Conservation (phyloP, 257 asterid species). For the Primulina tabacum region DNA sequence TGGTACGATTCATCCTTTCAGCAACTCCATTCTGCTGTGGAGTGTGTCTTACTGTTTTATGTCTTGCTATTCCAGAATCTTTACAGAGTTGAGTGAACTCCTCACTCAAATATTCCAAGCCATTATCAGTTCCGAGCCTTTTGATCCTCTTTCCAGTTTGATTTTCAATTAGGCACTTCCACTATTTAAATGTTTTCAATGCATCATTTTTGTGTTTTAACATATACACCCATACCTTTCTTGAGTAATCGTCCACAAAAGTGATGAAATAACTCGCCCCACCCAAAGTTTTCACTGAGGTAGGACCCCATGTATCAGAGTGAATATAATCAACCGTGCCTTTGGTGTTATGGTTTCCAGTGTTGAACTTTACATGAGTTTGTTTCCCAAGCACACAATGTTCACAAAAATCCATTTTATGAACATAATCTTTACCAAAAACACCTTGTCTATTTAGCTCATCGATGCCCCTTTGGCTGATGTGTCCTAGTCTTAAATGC, state of each 20-base stretch:
- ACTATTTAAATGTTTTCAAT: too few species aligned
- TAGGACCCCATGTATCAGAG: too few species aligned
- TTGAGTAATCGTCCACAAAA: neutral
- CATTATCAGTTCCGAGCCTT: neutral
- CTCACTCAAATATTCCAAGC: neutral
- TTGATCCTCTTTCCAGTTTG: neutral
- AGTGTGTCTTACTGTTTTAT: neutral
- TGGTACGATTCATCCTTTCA: neutral
- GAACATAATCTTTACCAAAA: neutral
- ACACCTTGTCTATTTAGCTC: neutral
- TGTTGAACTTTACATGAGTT: too few species aligned
- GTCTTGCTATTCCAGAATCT: neutral
- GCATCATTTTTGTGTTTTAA: neutral
- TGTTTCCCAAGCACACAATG: too few species aligned
- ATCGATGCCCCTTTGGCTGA: neutral
- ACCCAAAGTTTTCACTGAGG: neutral
- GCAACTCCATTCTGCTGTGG: neutral
- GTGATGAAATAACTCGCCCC: neutral
- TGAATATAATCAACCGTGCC: too few species aligned
- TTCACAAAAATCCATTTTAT: neutral
- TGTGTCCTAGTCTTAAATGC: neutral
- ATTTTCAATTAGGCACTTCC: too few species aligned
- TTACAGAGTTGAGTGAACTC: neutral
- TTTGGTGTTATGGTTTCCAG: too few species aligned
- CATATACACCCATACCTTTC: neutral